phyloP scores from a whole-genome alignment of 352 stramenopile genomes.

The Phytopythium boreale region DNA sequence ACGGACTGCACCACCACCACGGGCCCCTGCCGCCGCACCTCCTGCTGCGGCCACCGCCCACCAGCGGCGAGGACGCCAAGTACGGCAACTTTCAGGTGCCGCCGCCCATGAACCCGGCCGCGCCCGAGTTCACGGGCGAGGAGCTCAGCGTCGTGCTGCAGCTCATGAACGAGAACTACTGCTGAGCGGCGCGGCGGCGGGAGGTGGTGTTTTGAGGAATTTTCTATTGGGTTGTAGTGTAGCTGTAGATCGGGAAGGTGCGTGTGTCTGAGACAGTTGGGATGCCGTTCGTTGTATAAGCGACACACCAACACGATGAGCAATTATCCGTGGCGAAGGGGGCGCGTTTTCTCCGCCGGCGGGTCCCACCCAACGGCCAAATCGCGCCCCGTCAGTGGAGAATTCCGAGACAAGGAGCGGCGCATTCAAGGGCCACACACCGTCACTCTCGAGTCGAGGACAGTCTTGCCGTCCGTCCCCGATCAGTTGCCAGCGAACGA shows the following conservation, averaged over 20 bases:
- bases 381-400: not conserved
- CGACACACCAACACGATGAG: not conserved
- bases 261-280: not conserved
- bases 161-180: conserved; percentile 80
- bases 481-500: not conserved
- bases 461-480: no score
- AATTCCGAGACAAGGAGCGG: not conserved
- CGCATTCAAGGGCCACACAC: no score
- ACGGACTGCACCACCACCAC: conserved; percentile 26
- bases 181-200: not conserved
- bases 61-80: conserved; percentile 44
- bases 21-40: conserved; percentile 31
- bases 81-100: conserved; percentile 47
- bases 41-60: conserved; percentile 56
- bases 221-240: not conserved
- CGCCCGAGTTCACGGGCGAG: conserved; percentile 70
- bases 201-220: not conserved
- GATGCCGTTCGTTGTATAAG: conserved; percentile 7
- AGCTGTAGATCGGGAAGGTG: not conserved
- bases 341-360: not conserved
- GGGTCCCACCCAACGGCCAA: not conserved
- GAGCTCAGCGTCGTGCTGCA: conserved; percentile 76
- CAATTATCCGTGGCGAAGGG: not conserved
- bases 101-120: conserved; percentile 61
- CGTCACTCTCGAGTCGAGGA: no score